Evolutionary conservation across 208 protist genomes (phyloP), one percentile per base, ranked within the genome.

Genomic region (Porcisia hertigi): DNA sequence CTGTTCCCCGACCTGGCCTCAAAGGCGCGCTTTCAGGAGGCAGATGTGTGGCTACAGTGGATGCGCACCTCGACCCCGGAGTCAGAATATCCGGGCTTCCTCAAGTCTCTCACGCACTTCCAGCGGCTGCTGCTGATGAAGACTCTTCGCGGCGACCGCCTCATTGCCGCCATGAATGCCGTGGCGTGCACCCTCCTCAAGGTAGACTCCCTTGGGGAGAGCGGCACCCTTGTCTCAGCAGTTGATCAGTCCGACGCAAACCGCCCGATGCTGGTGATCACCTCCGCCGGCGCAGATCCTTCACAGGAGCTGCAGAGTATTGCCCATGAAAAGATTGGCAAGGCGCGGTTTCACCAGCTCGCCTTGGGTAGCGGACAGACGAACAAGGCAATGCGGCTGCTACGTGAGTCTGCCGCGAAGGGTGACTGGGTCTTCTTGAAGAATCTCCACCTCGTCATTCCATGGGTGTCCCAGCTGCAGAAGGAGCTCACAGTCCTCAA

Each of bases 351-450:
- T 80, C 83, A 94, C 75, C 91, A 98, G 89, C 55, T 99, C 25
- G 98, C 98, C 43, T 98, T 99, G 96, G 98, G 98, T 65, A 96
- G 96, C 69, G 97, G 97, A 12, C 96, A 99, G 88, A 96, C 88
- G n/a, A 90, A 96, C 20, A 92, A 94, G 65, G 98, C 97, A 12
- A 77, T 99, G 81, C 76, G 82, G 25, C 80, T 97, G 62, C 80
- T 99, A 47, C 82, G 85, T 39, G 66, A 80, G 49, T 90, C 85
- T 71, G 86, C 94, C 20, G 85, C 85, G 76, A 89, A 86, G 62
- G 97, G 98, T 41, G 86, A 97, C 54, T 99, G 97, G 98, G 77
- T 99, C 11, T 97, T 98, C 75, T 83, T 99, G 54, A 99, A 99
- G 87, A 99, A 99, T 86, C 73, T 99, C 20, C 98, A 99, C 80